Conservation (phyloP, 768 basidiomycete genomes). For the Gloeophyllum trabeum region DNA sequence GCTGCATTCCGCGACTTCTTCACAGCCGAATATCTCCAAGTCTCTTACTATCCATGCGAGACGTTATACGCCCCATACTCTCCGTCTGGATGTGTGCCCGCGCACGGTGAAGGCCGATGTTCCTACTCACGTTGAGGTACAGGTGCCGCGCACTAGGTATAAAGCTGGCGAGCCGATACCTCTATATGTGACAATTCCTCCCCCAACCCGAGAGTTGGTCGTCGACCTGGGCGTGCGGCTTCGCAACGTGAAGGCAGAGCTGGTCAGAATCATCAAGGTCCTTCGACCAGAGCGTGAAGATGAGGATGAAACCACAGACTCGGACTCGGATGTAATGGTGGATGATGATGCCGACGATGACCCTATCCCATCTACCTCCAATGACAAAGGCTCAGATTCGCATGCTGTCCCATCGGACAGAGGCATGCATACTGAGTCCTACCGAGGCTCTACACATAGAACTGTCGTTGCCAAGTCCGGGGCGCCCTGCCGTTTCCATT, state of each 20-base stretch:
- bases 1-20: conserved; percentile 25
- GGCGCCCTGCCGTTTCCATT: conserved; percentile 86
- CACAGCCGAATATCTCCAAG: conserved; percentile 35
- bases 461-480: conserved; percentile 74
- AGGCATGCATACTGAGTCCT: conserved; percentile 6
- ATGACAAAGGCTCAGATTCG: conserved; percentile 7
- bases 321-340: conserved; percentile 16
- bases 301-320: conserved; percentile 7
- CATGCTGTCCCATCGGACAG: conserved; percentile 12
- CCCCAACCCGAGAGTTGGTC: conserved; percentile 58
- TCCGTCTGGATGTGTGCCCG: conserved; percentile 44
- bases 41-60: conserved; percentile 59
- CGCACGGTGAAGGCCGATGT: conserved; percentile 43
- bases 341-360: conserved; percentile 27
- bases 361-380: conserved; percentile 19
- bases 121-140: conserved; percentile 58
- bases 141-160: conserved; percentile 66
- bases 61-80: conserved; percentile 59
- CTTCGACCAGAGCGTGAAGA: conserved; percentile 15
- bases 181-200: conserved; percentile 70
- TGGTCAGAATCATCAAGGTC: conserved; percentile 56
- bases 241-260: conserved; percentile 72
- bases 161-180: conserved; percentile 65
- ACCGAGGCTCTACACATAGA: conserved; percentile 34
- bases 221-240: conserved; percentile 62